These are phyloP conservation scores for Podaxis sp. DNA, from an alignment of 768 basidiomycete genomes.

Conservation along the genomic window DNA sequence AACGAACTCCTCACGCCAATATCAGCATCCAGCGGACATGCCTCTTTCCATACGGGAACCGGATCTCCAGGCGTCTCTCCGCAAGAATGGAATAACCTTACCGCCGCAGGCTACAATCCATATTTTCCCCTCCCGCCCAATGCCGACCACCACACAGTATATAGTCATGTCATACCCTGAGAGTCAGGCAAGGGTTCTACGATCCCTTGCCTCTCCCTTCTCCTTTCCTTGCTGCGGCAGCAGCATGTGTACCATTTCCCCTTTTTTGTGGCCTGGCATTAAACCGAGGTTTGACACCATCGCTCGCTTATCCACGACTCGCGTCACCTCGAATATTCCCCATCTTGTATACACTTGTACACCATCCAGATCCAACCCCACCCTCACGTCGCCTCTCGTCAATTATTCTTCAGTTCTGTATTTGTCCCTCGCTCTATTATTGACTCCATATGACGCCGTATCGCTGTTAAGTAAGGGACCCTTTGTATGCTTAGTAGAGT, in stretches of 20 bases:
- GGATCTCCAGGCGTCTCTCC: conserved; percentile 48
- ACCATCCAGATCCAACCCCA: neutral
- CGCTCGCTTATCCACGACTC: neutral
- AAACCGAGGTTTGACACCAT: conserved; percentile 1
- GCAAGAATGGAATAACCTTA: conserved; percentile 59
- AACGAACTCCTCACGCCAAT: conserved; percentile 56
- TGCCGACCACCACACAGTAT: conserved; percentile 48
- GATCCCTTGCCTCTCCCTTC: conserved; percentile 3
- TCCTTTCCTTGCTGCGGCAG: neutral
- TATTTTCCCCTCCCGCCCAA: conserved; percentile 57
- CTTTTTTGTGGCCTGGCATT: neutral
- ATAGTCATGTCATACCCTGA: conserved; percentile 56
- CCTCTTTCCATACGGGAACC: conserved; percentile 34
- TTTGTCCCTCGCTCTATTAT: neutral
- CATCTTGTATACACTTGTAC: conserved; percentile 11
- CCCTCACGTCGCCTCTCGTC: neutral
- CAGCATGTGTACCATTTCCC: neutral
- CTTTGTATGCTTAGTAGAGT: conserved; percentile 10
- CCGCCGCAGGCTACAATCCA: conserved; percentile 54
- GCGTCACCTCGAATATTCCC: neutral
- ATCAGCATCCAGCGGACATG: conserved; percentile 45
- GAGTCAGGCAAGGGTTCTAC: conserved; percentile 10
- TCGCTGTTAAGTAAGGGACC: conserved; percentile 4
- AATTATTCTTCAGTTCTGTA: neutral
- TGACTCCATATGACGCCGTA: neutral